These are phyloP conservation scores for Stentor roeselii DNA, from an alignment of 73 alveolate genomes.

Conservation along the genomic window DNA sequence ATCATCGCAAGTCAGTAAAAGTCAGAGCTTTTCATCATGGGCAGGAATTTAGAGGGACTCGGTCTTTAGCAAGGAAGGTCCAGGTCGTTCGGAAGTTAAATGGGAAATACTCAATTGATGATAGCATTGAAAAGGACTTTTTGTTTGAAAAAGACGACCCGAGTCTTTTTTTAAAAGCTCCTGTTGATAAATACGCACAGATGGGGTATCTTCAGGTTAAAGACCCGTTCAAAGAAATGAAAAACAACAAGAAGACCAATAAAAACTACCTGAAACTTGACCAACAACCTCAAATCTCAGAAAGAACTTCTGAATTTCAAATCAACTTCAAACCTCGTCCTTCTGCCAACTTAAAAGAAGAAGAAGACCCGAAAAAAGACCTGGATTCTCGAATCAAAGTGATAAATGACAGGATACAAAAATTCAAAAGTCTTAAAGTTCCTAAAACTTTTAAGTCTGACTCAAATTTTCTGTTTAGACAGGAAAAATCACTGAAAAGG, in stretches of 20 bases:
- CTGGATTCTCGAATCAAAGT: not conserved
- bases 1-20: too few relatives aligned
- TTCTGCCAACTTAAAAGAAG: not conserved
- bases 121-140: not conserved
- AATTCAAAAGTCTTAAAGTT: not conserved
- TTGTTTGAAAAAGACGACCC: not conserved
- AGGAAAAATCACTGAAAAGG: not conserved
- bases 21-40: too few relatives aligned
- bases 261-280: too few relatives aligned
- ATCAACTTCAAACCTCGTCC: not conserved
- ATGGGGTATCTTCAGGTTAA: not conserved
- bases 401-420: not conserved
- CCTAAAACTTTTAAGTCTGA: not conserved
- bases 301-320: too few relatives aligned
- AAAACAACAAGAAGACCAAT: too few relatives aligned
- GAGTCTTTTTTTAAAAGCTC: not conserved
- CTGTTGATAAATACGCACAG: not conserved
- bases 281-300: not conserved
- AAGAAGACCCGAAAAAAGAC: not conserved
- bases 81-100: too few relatives aligned
- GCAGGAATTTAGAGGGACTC: too few relatives aligned
- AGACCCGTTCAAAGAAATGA: not conserved
- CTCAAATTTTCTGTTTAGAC: not conserved
- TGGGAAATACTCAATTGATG: not conserved
- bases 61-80: too few relatives aligned